phyloP scores from a whole-genome alignment of 2,329 filamentous ascomycete genomes.

The Hypoxylon sp. region DNA sequence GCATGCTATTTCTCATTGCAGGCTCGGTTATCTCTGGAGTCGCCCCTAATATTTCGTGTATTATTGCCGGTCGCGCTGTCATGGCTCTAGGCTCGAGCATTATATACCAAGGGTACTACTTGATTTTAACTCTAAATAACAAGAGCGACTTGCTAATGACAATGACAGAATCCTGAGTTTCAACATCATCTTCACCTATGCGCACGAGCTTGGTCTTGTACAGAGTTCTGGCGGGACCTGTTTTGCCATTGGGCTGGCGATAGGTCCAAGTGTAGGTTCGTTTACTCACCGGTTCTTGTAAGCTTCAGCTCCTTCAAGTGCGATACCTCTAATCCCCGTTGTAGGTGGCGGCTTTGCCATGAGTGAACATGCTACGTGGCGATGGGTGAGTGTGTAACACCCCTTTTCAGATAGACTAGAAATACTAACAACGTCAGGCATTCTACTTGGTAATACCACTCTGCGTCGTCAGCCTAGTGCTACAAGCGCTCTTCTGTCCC shows the following conservation, averaged over 20 bases:
- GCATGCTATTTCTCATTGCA: constrained; percentile 48
- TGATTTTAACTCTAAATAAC: not conserved
- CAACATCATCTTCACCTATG: constrained; percentile 44
- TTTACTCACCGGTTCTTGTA: constrained; percentile 42
- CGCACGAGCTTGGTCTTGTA: constrained; percentile 38
- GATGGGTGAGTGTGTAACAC: constrained; percentile 51
- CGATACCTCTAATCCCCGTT: constrained; percentile 35
- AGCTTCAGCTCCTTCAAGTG: constrained; percentile 43
- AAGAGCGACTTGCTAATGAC: not conserved
- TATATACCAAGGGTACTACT: constrained; percentile 51
- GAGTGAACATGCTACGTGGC: constrained; percentile 56
- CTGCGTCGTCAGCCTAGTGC: constrained; percentile 33
- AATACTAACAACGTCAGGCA: constrained; percentile 33
- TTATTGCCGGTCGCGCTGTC: constrained; percentile 54
- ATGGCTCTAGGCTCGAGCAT: constrained; percentile 52
- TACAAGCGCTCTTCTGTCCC: constrained; percentile 61
- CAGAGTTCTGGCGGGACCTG: constrained; percentile 43
- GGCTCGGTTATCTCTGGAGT: constrained; percentile 52
- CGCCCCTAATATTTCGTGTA: constrained; percentile 47
- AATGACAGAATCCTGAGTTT: constrained; percentile 36
- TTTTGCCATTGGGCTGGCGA: constrained; percentile 48
- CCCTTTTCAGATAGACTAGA: not conserved
- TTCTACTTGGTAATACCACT: constrained; percentile 43
- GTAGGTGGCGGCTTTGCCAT: constrained; percentile 52
- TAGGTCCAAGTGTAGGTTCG: constrained; percentile 50